Evolutionary conservation across 805 yeast genomes (phyloP).

Genomic region (Cyberlindnera amylophila): DNA sequence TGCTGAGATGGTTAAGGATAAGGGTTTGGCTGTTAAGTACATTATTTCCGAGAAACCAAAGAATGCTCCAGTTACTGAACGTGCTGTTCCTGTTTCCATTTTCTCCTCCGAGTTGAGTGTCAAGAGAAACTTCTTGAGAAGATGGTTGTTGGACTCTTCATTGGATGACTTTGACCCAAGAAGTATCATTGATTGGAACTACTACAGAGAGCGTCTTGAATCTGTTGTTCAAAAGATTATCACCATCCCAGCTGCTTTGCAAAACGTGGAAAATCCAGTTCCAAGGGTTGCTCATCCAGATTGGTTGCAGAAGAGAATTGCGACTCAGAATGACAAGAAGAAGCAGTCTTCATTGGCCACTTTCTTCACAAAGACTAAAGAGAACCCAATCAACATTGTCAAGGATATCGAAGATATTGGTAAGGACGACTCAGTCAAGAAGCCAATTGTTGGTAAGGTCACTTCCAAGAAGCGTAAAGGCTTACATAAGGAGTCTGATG

Average conservation of each 20-base stretch:
- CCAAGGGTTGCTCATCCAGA: conserved; percentile 93
- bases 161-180: conserved; percentile 83
- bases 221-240: conserved; percentile 93
- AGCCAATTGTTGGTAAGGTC: conserved; percentile 34
- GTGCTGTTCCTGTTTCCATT: conserved; percentile 95
- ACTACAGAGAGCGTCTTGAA: conserved; percentile 85
- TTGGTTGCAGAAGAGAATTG: conserved; percentile 74
- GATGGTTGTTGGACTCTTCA: conserved; percentile 82
- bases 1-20: conserved; percentile 93
- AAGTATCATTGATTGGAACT: conserved; percentile 87
- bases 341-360: conserved; percentile 64
- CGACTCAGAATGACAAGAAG: conserved; percentile 55
- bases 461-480: conserved; percentile 32
- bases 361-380: conserved; percentile 49
- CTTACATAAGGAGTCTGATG: conserved; percentile 30
- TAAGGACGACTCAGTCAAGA: conserved; percentile 26
- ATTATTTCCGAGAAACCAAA: conserved; percentile 81
- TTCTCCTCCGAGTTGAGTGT: conserved; percentile 77
- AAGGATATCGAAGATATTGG: conserved; percentile 79
- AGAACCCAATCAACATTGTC: conserved; percentile 39
- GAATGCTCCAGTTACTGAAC: conserved; percentile 87
- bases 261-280: conserved; percentile 83
- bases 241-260: conserved; percentile 96
- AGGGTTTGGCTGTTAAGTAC: conserved; percentile 92
- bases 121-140: conserved; percentile 68